Evolutionary conservation across 371 early-diverging fungal species (phyloP), one percentile per base, ranked within the genome.

Genomic region (Mucor irregularis): DNA sequence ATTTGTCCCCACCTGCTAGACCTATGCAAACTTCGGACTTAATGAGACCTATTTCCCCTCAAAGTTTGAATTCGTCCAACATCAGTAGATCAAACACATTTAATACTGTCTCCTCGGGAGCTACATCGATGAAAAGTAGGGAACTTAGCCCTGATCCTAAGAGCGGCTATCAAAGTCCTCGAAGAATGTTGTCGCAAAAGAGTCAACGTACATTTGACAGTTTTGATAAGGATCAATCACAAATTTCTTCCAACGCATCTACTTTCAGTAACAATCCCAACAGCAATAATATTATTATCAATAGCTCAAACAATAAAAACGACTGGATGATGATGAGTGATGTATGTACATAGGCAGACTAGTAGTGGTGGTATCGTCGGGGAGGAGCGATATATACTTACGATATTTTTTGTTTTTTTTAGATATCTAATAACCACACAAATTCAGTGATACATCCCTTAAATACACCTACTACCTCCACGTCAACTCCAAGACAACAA

Each of bases 51-150:
- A 46, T 61, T 19, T 73, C 72, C 3, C 76, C 76, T 24, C 69
- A 64, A 46, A 77, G 77, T 28, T 19, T 69, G 22, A 52, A 54
- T 1, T 66, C 76, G 9, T 52, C 63, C 2, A 56, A 58, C 5
- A 55, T 77, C 0, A 73, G 74, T 45, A 61, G 77, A 19, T 73
- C 77, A 0, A 77, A 74, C 38, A 77, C 77, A 8, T 73, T 69
- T 52, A 73, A 73, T 29, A 76, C 73, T 24, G 60, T 71, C 14
- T 76, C 77, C 9, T 55, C 60, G 5, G 34, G 48, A 11, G 49
- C 44, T 21, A 46, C 55, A 5, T 50, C 34, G 22, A 54, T 56
- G 16, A 44, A 39, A 38, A 62, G 62, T 21, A 54, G 52, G 55
- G 64, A 64, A 2, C 19, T 43, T 1, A 53, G 53, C 19, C 53